phyloP scores from a whole-genome alignment of 2,329 filamentous ascomycete species.

The Colletotrichum cereale region DNA sequence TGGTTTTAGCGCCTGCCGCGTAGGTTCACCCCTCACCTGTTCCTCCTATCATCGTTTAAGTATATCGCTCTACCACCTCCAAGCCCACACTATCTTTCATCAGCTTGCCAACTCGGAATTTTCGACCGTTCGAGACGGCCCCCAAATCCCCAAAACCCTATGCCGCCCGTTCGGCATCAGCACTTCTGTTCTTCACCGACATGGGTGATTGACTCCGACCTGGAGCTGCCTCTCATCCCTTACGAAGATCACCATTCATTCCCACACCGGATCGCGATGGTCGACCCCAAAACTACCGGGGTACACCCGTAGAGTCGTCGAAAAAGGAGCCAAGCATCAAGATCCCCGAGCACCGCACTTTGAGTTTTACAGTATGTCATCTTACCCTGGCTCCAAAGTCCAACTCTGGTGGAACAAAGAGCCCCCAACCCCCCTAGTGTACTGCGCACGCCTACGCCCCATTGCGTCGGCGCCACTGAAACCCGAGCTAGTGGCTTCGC shows the following conservation, averaged over 20 bases:
- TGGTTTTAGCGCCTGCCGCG: not conserved
- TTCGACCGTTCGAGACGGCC: slow-evolving; percentile 30
- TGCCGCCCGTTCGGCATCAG: not conserved
- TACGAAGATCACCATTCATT: slow-evolving; percentile 1
- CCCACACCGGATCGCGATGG: slow-evolving; percentile 5
- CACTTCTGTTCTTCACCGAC: not conserved
- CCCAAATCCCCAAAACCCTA: not conserved
- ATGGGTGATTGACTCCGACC: not conserved
- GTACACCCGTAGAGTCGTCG: not conserved
- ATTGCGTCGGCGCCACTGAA: slow-evolving; percentile 24
- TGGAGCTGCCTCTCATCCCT: slow-evolving; percentile 8
- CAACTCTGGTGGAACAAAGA: slow-evolving; percentile 16
- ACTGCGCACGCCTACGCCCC: slow-evolving; percentile 16
- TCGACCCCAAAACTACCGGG: slow-evolving; percentile 1
- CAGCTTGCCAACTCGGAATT: slow-evolving; percentile 31
- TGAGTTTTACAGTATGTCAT: not conserved
- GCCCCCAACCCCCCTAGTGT: slow-evolving; percentile 4
- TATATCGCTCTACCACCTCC: slow-evolving; percentile 25
- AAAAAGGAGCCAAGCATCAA: slow-evolving; percentile 9
- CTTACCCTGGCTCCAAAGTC: not conserved
- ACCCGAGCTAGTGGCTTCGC: slow-evolving; percentile 27
- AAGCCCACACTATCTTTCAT: not conserved
- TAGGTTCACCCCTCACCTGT: too few relatives aligned
- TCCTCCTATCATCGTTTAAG: slow-evolving; percentile 28
- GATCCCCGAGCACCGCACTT: not conserved